phyloP scores from a whole-genome alignment of 495 filamentous ascomycete species.

The Annulohypoxylon stygium region DNA sequence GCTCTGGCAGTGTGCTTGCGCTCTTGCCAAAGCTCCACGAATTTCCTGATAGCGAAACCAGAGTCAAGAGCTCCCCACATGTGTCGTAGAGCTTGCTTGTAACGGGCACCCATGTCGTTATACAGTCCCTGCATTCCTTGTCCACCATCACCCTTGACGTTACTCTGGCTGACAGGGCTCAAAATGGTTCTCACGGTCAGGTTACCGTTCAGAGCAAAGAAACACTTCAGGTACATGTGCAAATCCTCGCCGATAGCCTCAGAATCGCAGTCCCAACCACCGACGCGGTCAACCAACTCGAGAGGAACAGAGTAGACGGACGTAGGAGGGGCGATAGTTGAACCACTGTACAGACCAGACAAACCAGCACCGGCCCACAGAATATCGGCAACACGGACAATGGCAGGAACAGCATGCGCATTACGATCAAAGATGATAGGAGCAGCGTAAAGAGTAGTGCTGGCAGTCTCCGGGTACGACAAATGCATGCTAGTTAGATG shows the following conservation, averaged over 20 bases:
- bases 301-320: slow-evolving; percentile 78
- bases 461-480: slow-evolving; percentile 64
- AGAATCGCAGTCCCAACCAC: slow-evolving; percentile 74
- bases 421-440: slow-evolving; percentile 82
- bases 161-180: slow-evolving; percentile 75
- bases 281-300: slow-evolving; percentile 70
- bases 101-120: slow-evolving; percentile 69
- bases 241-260: slow-evolving; percentile 79
- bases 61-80: slow-evolving; percentile 80
- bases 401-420: slow-evolving; percentile 71
- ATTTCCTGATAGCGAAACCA: slow-evolving; percentile 68
- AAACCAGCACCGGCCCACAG: slow-evolving; percentile 75
- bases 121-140: slow-evolving; percentile 62
- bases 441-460: slow-evolving; percentile 71
- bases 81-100: slow-evolving; percentile 74
- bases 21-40: slow-evolving; percentile 63
- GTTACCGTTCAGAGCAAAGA: slow-evolving; percentile 75
- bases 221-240: slow-evolving; percentile 82
- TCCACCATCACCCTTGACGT: slow-evolving; percentile 69
- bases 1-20: slow-evolving; percentile 63
- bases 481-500: slow-evolving; percentile 71
- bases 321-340: slow-evolving; percentile 72
- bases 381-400: slow-evolving; percentile 77
- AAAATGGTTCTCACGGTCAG: slow-evolving; percentile 67
- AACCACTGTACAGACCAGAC: slow-evolving; percentile 72